These are phyloP conservation scores for Firmiana major DNA, from an alignment of 345 rosid genomes.

Conservation along the genomic window DNA sequence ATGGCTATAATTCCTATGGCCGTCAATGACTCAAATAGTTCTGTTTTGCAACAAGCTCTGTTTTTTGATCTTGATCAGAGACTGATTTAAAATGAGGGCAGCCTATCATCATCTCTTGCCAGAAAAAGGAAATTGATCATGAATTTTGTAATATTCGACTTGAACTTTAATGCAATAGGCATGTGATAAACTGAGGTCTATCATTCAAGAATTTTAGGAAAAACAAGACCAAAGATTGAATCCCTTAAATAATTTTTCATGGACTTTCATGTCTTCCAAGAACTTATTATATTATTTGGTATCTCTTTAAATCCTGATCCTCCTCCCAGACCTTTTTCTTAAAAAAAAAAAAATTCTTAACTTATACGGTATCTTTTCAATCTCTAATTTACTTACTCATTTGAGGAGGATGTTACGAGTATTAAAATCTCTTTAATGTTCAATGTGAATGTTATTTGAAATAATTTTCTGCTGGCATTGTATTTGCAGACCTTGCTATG, in stretches of 20 bases:
- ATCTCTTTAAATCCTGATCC: no score
- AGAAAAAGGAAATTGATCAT: neutral
- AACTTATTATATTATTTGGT: neutral
- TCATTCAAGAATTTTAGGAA: neutral
- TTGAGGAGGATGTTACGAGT: no score
- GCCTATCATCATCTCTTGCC: neutral
- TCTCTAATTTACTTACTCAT: no score
- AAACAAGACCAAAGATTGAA: neutral
- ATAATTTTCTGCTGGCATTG: no score
- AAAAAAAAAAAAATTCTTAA: no score
- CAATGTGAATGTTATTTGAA: no score
- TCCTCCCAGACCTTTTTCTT: no score
- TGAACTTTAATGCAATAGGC: neutral
- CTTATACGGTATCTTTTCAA: no score
- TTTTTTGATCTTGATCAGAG: neutral
- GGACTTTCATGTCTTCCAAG: neutral
- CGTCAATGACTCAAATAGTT: slow-evolving; percentile 18
- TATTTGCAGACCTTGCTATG: no score
- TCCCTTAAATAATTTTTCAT: neutral
- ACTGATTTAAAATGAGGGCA: neutral
- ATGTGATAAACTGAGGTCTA: neutral
- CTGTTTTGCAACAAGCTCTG: neutral
- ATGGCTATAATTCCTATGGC: slow-evolving; percentile 27
- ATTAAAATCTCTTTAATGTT: no score
- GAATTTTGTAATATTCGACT: neutral